Evolutionary conservation across 305 asterid genomes (phyloP), one percentile per base, ranked within the genome.

Genomic region (Solanum hybrid): DNA sequence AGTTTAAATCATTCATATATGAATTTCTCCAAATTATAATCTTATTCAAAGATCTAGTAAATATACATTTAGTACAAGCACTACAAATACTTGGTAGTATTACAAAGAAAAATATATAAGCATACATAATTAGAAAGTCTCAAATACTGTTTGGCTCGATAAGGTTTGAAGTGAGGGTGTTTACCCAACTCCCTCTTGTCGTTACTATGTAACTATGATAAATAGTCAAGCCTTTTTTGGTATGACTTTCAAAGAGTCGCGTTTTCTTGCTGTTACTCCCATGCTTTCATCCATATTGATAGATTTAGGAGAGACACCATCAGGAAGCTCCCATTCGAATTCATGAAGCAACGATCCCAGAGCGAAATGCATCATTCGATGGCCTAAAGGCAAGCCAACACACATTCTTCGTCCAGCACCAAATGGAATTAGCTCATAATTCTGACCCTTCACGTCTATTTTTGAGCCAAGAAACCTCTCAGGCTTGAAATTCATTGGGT

Each of bases 391-490:
- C 45, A 92, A 76, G 5, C 89, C 90, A 7, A 26, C 32, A 65
- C 88, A 90, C 36, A 87, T 88, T 10, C 88, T 87, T 24, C 91
- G 45, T 4, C 91, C 91, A 26, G 90, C 82, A 79, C 91, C 91
- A 29, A 90, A 90, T 32, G 91, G 86, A 5, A 89, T 84, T 27
- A 89, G 37, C 78, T 89, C 89, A 32, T 84, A 89, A 86, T 90
- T 17, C 0, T 87, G 88, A 10, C 91, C 91, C 26, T 87, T 90
- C 14, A 75, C 73, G 1, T 87, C 91, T 17, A 87, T 22, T 1
- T 87, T 89, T 4, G 92, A 89, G 57, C 87, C 88, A 22, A 92
- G 12, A 77, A 92, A 91, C 84, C 93, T 91, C 86, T 92, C 94
- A 0, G 94, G 94, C 57, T 91, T 90, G 76, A 92, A 92, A 39